These are phyloP conservation scores for Phytophthora foliorum DNA, from an alignment of 352 stramenopile species.

Conservation along the genomic window DNA sequence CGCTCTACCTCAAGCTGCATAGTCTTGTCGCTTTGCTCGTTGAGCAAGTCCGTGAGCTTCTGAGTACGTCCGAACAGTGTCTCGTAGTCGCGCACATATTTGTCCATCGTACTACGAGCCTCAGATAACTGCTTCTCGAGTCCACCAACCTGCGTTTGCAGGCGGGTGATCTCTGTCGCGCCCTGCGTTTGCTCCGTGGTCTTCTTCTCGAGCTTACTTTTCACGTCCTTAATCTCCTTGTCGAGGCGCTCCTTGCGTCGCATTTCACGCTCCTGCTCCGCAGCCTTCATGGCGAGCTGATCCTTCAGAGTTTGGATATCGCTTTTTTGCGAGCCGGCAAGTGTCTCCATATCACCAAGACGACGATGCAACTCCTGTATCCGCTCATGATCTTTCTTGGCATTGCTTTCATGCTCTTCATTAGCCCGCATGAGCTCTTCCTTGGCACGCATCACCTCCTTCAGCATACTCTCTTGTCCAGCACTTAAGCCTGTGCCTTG, in stretches of 20 bases:
- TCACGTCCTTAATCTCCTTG: conserved; percentile 93
- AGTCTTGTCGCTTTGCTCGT: conserved; percentile 92
- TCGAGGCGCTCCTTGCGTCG: conserved; percentile 92
- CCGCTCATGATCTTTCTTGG: conserved; percentile 84
- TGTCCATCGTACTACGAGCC: conserved; percentile 91
- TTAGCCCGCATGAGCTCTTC: conserved; percentile 91
- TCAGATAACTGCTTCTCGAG: conserved; percentile 92
- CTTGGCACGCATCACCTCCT: conserved; percentile 92
- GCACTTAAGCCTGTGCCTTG: conserved; percentile 93
- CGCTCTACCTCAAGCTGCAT: conserved; percentile 87
- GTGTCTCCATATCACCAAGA: conserved; percentile 68
- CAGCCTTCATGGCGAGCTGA: conserved; percentile 87
- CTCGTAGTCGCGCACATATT: conserved; percentile 95
- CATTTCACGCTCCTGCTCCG: conserved; percentile 90
- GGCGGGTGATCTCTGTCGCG: conserved; percentile 59
- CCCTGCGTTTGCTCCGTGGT: conserved; percentile 63
- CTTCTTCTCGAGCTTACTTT: conserved; percentile 91
- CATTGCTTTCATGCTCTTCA: conserved; percentile 84
- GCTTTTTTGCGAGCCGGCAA: conserved; percentile 58
- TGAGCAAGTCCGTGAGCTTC: conserved; percentile 94
- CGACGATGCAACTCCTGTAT: conserved; percentile 85
- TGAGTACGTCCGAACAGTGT: conserved; percentile 91
- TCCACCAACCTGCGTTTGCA: conserved; percentile 74
- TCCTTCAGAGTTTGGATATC: conserved; percentile 90
- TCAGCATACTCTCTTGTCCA: conserved; percentile 94